phyloP scores from a whole-genome alignment of 306 rosid genomes.

The Begonia masoniana region DNA sequence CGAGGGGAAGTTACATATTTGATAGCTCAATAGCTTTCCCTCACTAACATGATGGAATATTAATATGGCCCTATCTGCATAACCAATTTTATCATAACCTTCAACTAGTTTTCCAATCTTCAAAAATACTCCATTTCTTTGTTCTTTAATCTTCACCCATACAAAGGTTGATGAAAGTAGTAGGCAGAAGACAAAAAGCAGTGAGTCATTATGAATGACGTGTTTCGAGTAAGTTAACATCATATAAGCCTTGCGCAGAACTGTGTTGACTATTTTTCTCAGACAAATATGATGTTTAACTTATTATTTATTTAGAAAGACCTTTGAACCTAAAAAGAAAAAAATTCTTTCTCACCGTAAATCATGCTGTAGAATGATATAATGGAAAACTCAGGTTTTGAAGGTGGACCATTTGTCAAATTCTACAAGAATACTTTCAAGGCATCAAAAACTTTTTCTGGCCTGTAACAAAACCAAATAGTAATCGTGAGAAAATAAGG shows the following conservation, averaged over 20 bases:
- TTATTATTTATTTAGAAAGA: neutral
- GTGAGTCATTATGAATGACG: neutral
- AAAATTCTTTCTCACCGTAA: conserved; percentile 15
- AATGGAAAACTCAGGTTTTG: conserved; percentile 1
- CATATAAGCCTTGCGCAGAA: neutral
- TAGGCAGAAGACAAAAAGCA: neutral
- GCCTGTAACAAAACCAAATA: conserved; percentile 42
- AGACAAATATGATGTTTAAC: neutral
- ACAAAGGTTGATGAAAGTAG: no score
- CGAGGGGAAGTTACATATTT: conserved; percentile 2
- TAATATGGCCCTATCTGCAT: no score
- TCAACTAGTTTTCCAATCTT: no score
- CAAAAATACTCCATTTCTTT: no score
- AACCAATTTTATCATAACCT: no score
- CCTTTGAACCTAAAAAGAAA: neutral
- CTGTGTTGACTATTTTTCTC: no score
- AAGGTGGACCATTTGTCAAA: conserved; percentile 5
- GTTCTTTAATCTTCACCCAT: no score
- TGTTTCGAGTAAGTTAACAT: neutral
- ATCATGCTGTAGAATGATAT: neutral
- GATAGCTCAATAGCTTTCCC: no score
- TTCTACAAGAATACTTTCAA: conserved; percentile 47
- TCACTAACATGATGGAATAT: no score
- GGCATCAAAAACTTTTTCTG: conserved; percentile 85
- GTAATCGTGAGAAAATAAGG: neutral